Conservation (phyloP, 805 yeast genomes). For the Saccharomyces paradoxus region DNA sequence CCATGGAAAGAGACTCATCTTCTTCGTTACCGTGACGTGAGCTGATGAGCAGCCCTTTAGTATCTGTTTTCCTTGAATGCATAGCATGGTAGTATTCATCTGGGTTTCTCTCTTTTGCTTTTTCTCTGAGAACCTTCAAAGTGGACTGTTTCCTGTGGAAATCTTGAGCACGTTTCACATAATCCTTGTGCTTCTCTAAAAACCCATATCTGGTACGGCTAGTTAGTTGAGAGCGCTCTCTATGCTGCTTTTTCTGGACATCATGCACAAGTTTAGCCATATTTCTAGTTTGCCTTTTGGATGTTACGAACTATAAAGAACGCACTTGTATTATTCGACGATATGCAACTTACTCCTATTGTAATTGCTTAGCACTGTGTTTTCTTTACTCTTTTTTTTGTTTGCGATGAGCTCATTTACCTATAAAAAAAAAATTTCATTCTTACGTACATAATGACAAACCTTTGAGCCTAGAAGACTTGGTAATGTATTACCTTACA, state of each 20-base stretch:
- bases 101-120: slow-evolving; percentile 70
- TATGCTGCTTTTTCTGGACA: slow-evolving; percentile 91
- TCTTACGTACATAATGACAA: not conserved
- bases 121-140: slow-evolving; percentile 61
- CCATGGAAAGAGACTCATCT: slow-evolving; percentile 43
- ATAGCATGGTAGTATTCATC: slow-evolving; percentile 96
- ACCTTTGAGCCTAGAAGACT: not conserved
- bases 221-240: slow-evolving; percentile 83
- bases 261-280: slow-evolving; percentile 83
- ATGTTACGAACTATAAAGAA: not conserved
- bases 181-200: slow-evolving; percentile 87
- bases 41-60: slow-evolving; percentile 55
- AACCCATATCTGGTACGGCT: slow-evolving; percentile 72
- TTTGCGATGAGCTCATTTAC: not conserved
- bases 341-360: not conserved
- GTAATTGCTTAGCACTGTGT: not conserved
- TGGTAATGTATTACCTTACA: not conserved
- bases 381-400: not conserved
- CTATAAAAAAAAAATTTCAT: not conserved
- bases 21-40: slow-evolving; percentile 51
- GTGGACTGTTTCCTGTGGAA: slow-evolving; percentile 51
- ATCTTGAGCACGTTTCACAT: slow-evolving; percentile 61
- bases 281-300: not conserved
- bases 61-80: slow-evolving; percentile 62
- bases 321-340: not conserved